Conservation (phyloP, 129 eudicot species). For the Flaveria robusta region DNA sequence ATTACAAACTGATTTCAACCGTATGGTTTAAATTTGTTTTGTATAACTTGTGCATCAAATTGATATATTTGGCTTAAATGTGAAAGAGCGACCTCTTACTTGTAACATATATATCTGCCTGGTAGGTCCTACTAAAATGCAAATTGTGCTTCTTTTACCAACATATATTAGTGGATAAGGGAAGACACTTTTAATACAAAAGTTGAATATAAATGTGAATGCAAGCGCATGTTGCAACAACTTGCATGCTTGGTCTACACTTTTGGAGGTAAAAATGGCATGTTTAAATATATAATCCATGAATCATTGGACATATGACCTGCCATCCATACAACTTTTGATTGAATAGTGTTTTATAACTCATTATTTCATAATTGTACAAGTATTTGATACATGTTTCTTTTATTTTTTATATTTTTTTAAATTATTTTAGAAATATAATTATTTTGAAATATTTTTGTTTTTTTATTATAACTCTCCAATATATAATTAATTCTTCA, state of each 20-base stretch:
- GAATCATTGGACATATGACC: constrained; percentile 18
- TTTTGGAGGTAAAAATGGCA: constrained; percentile 17
- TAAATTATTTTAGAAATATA: no score
- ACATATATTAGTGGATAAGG: constrained; percentile 27
- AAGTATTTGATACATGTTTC: no score
- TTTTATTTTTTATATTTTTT: no score
- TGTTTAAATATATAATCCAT: constrained; percentile 20
- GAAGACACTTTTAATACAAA: constrained; percentile 3
- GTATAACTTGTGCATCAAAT: no score
- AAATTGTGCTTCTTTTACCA: constrained; percentile 22
- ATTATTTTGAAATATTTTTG: no score
- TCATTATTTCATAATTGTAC: no score
- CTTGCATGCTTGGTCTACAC: constrained; percentile 25
- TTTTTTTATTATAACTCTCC: no score
- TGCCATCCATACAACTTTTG: neutral
- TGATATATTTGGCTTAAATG: neutral
- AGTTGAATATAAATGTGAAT: constrained; percentile 17
- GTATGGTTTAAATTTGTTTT: no score
- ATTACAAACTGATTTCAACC: no score
- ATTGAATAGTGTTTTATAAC: no score
- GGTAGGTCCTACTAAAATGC: constrained; percentile 31
- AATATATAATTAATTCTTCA: no score
- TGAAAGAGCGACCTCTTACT: constrained; percentile 16
- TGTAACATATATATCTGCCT: constrained; percentile 18
- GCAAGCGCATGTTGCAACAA: constrained; percentile 15